Percentiles rank a stretch among this genome's conserved stretches.
Conservation (phyloP, 2,329 filamentous ascomycete genomes). For the Calonectria leucothoes region DNA sequence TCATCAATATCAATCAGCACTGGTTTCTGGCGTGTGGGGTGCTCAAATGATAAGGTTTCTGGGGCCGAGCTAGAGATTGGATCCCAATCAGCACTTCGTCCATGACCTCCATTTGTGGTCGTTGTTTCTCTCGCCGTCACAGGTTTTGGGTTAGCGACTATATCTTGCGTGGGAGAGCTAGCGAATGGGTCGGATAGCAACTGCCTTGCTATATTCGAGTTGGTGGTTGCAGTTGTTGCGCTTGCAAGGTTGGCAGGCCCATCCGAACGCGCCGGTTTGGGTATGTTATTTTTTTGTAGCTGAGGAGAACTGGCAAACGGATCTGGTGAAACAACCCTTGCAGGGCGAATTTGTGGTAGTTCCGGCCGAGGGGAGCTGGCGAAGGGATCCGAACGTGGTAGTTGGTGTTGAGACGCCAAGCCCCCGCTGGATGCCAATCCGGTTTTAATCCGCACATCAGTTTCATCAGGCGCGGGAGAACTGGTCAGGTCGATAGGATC, state of each 20-base stretch:
- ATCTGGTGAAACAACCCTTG: constrained; percentile 30
- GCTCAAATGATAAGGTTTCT: constrained; percentile 43
- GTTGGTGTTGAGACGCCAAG: not conserved
- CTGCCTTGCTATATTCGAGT: not conserved
- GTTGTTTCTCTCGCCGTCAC: constrained; percentile 9
- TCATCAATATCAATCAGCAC: constrained; percentile 52
- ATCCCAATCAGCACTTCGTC: constrained; percentile 53
- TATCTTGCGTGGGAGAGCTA: constrained; percentile 14
- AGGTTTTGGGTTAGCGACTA: constrained; percentile 30
- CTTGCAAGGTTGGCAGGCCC: constrained; percentile 32
- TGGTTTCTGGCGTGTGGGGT: constrained; percentile 25
- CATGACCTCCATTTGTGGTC: constrained; percentile 10
- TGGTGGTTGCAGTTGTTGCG: not conserved
- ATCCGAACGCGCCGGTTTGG: constrained; percentile 18
- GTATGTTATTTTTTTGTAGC: not conserved
- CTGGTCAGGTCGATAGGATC: constrained; percentile 53
- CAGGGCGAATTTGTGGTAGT: not conserved
- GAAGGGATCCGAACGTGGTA: constrained; percentile 47
- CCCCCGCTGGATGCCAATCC: not conserved
- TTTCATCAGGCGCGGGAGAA: constrained; percentile 39
- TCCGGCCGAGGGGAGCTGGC: constrained; percentile 46
- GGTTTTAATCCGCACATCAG: not conserved
- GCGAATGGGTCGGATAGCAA: not conserved
- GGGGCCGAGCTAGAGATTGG: constrained; percentile 67
- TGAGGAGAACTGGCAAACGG: constrained; percentile 35